Evolutionary conservation across 305 asterid genomes (phyloP).

Genomic region (Fraxinus xanthoxyloides): DNA sequence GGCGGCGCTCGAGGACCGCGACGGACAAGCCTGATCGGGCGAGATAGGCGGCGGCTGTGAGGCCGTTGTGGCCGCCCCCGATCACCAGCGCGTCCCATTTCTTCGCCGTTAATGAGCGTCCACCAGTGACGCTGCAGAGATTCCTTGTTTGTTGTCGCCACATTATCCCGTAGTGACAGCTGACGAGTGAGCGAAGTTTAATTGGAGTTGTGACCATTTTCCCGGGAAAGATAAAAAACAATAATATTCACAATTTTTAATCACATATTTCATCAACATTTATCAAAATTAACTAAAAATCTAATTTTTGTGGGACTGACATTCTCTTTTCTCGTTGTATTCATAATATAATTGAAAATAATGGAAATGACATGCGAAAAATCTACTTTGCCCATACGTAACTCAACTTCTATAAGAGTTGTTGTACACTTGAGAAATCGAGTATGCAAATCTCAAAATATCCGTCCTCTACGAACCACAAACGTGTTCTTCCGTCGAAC

Average conservation of each 20-base stretch:
- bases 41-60: slow-evolving; percentile 90
- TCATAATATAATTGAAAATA: too few species aligned
- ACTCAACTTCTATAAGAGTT: background rate
- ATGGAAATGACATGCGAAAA: background rate
- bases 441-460: background rate
- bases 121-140: background rate
- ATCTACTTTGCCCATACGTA: too few species aligned
- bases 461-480: background rate
- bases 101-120: slow-evolving; percentile 33
- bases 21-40: slow-evolving; percentile 91
- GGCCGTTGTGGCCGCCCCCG: slow-evolving; percentile 98
- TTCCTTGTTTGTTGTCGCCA: background rate
- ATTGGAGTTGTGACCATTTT: background rate
- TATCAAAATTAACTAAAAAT: too few species aligned
- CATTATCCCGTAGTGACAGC: background rate
- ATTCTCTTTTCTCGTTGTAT: too few species aligned
- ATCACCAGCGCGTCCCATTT: slow-evolving; percentile 88
- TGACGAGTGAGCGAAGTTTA: background rate
- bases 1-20: slow-evolving; percentile 96
- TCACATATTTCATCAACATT: too few species aligned
- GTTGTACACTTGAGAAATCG: background rate
- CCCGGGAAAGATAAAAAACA: background rate
- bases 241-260: background rate
- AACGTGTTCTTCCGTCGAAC: background rate
- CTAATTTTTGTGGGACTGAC: too few species aligned